Evolutionary conservation across 2,329 filamentous ascomycete species (phyloP), one percentile per base, ranked within the genome.

Genomic region (Colletotrichum viniferum): DNA sequence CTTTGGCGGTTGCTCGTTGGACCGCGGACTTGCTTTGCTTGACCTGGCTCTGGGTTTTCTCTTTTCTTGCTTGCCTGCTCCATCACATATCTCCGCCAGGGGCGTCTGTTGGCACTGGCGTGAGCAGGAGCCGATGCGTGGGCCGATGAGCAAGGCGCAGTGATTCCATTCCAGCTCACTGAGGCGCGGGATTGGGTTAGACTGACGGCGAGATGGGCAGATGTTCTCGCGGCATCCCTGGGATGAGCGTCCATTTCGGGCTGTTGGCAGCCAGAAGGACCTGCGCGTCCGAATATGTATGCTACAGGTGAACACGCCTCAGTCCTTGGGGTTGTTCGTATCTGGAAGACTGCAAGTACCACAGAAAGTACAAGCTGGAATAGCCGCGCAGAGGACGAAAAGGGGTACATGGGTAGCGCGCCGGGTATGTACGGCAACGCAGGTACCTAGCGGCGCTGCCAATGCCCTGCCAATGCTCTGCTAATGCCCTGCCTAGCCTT

Each of bases 351-450:
- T 36, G 34, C 1, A 1, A 38, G 34, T 38, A 38, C 7, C 24
- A 38, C 34, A 18, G 12, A 2, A 28, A 12, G 52, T 34, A 34
- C 12, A 43, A 65, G 24, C 32, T 69, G 5, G 60, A 21, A 26
- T 73, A 73, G 43, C 62, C 69, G 73, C 73, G 73, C 58, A 24
- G 36, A 75, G 38, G 69, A 6, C 38, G 69, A 75, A 73, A 73
- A 73, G 63, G 69, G 73, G 73, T 64, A 73, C 73, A 68, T 67
- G 24, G 21, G 26, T 64, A 64, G 36, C 32, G 63, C 43, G 55
- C 69, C 62, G 63, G 58, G 56, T 43, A 67, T 30, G 62, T 68
- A 65, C 32, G 73, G 21, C 36, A 56, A 75, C 73, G 69, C 73
- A 75, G 73, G 73, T 75, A 75, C 63, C 63, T 67, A 34, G 32